phyloP scores from a whole-genome alignment of 202 grass and related monocot species.

The Schoenoplectus tabernaemontani region DNA sequence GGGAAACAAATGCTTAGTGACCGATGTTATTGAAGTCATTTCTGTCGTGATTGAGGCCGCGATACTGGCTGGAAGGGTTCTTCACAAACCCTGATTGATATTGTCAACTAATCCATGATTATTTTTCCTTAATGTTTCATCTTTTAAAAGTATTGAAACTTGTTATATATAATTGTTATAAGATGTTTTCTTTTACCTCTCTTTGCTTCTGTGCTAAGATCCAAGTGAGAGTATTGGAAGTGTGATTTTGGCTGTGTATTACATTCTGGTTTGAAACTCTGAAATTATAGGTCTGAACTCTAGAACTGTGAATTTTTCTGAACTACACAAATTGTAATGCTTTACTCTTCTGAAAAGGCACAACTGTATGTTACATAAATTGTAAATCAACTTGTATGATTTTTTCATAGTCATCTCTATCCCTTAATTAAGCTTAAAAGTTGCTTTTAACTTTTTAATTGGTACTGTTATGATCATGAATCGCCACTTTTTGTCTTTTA shows the following conservation, averaged over 20 bases:
- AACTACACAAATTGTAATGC: too few relatives aligned
- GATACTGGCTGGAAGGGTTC: slow-evolving; percentile 64
- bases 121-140: neutral
- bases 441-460: neutral
- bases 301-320: neutral
- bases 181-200: neutral
- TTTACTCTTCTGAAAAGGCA: neutral
- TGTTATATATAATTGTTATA: neutral
- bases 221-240: slow-evolving; percentile 1
- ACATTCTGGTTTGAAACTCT: slow-evolving; percentile 16
- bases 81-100: slow-evolving; percentile 64
- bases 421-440: neutral
- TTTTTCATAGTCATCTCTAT: neutral
- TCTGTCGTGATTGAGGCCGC: slow-evolving; percentile 75
- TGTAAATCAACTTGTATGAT: neutral
- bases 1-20: slow-evolving; percentile 87
- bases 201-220: neutral
- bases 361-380: neutral
- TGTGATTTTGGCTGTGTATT: slow-evolving; percentile 24
- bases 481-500: neutral
- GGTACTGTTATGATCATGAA: neutral
- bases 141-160: neutral
- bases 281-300: neutral
- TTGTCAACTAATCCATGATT: neutral
- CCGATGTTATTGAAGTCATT: slow-evolving; percentile 92